A percentile compares a stretch with the other conserved stretches of the same genome.
Conservation (phyloP, 23 red algal genomes). For the Gracilaria gracilis region DNA sequence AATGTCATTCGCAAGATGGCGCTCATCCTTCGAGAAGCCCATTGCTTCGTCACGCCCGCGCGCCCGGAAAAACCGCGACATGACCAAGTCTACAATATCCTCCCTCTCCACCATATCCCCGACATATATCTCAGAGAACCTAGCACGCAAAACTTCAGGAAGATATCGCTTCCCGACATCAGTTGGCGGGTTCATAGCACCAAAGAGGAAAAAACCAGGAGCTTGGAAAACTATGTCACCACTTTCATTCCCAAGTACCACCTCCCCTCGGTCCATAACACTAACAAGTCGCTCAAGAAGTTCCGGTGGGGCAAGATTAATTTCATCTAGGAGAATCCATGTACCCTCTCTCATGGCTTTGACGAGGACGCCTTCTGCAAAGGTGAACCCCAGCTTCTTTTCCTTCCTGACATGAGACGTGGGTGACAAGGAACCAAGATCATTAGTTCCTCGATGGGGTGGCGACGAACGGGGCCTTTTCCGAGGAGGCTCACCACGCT, state of each 20-base stretch:
- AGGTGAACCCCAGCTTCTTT: slow-evolving; percentile 73
- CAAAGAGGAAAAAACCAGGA: slow-evolving; percentile 87
- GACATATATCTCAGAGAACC: slow-evolving; percentile 88
- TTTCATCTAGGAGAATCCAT: slow-evolving; percentile 96
- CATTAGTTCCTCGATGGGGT: background rate
- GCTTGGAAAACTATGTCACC: slow-evolving; percentile 40
- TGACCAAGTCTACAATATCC: slow-evolving; percentile 68
- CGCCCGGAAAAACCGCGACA: slow-evolving; percentile 23
- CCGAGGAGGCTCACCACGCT: slow-evolving; percentile 18
- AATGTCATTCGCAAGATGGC: slow-evolving; percentile 58
- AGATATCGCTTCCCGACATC: slow-evolving; percentile 85
- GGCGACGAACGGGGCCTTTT: slow-evolving; percentile 25
- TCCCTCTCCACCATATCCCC: slow-evolving; percentile 56
- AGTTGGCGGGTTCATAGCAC: slow-evolving; percentile 93
- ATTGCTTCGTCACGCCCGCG: background rate
- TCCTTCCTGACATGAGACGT: background rate
- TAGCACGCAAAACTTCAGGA: slow-evolving; percentile 65
- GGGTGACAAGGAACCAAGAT: background rate
- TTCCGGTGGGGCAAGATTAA: slow-evolving; percentile 96
- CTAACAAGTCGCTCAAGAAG: slow-evolving; percentile 85
- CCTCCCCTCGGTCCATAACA: slow-evolving; percentile 78
- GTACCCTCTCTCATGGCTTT: slow-evolving; percentile 85
- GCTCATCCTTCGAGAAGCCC: slow-evolving; percentile 30
- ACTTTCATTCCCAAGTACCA: slow-evolving; percentile 64
- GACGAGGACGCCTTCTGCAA: slow-evolving; percentile 81